phyloP scores from a whole-genome alignment of 2,329 filamentous ascomycete genomes.

The Coniosporium tulheliwenetii region DNA sequence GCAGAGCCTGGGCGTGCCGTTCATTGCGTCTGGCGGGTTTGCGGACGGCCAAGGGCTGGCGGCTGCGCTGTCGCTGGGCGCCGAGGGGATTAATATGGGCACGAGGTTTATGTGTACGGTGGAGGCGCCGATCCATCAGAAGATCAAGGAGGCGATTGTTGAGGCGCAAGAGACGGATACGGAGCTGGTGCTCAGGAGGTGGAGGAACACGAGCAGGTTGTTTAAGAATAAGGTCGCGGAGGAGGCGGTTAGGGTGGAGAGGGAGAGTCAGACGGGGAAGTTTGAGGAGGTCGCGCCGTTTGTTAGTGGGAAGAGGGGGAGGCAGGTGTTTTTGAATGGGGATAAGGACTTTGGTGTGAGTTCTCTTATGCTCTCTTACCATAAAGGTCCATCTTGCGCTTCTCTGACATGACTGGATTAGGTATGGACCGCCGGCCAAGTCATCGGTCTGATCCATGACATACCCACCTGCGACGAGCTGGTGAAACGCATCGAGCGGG shows the following conservation, averaged over 20 bases:
- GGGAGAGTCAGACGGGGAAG: constrained; percentile 66
- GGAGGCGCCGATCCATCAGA: constrained; percentile 80
- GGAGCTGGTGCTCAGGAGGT: constrained; percentile 69
- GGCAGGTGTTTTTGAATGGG: constrained; percentile 82
- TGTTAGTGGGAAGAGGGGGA: constrained; percentile 80
- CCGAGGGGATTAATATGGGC: constrained; percentile 95
- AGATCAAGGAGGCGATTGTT: constrained; percentile 90
- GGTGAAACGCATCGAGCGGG: constrained; percentile 28
- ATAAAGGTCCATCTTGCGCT: too few relatives aligned
- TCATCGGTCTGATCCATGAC: constrained; percentile 50
- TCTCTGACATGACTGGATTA: constrained; percentile 16
- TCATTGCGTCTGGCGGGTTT: constrained; percentile 92
- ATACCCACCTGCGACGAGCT: constrained; percentile 32
- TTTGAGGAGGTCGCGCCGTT: constrained; percentile 78
- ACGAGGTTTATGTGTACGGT: constrained; percentile 95
- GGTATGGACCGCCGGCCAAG: constrained; percentile 96
- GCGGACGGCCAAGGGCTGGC: constrained; percentile 88
- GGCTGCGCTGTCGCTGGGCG: constrained; percentile 76
- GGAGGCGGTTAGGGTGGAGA: constrained; percentile 70
- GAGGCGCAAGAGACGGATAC: constrained; percentile 82
- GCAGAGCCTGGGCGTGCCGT: constrained; percentile 71
- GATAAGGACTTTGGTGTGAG: constrained; percentile 80
- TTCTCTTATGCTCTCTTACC: constrained; percentile 14
- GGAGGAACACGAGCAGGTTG: constrained; percentile 82
- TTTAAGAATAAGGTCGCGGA: constrained; percentile 82